phyloP scores from a whole-genome alignment of 768 basidiomycete genomes.

The Amanita subjunquillea region DNA sequence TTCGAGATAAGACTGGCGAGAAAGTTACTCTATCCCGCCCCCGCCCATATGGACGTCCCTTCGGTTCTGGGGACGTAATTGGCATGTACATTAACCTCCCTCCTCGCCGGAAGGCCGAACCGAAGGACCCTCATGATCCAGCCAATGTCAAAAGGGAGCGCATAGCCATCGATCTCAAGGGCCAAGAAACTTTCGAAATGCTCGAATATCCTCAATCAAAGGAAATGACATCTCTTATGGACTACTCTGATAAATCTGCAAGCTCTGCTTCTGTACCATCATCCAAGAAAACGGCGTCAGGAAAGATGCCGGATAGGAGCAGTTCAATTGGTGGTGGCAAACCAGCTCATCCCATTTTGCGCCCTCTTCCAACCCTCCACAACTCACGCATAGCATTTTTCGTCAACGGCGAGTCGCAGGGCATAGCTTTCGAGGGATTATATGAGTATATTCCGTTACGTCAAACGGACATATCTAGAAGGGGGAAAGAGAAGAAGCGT shows the following conservation, averaged over 20 bases:
- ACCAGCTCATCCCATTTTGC: slow-evolving; percentile 32
- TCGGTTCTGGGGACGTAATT: slow-evolving; percentile 76
- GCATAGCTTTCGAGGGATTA: slow-evolving; percentile 76
- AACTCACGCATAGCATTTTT: slow-evolving; percentile 82
- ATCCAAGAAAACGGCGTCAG: slow-evolving; percentile 57
- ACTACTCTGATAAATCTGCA: slow-evolving; percentile 53
- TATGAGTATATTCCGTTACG: slow-evolving; percentile 86
- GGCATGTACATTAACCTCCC: slow-evolving; percentile 94
- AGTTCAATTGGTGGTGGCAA: slow-evolving; percentile 28
- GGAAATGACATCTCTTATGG: slow-evolving; percentile 88
- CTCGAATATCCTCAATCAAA: slow-evolving; percentile 82
- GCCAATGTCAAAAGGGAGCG: slow-evolving; percentile 81
- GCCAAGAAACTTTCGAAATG: slow-evolving; percentile 94
- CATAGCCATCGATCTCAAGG: slow-evolving; percentile 90
- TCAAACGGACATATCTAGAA: slow-evolving; percentile 46
- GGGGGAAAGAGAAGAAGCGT: slow-evolving; percentile 55
- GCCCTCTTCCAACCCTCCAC: slow-evolving; percentile 59
- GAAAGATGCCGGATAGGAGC: slow-evolving; percentile 56
- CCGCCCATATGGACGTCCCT: slow-evolving; percentile 64
- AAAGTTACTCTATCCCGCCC: slow-evolving; percentile 81
- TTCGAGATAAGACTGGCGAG: slow-evolving; percentile 88
- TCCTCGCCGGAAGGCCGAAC: slow-evolving; percentile 42
- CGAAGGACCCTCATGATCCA: slow-evolving; percentile 66
- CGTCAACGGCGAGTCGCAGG: slow-evolving; percentile 81
- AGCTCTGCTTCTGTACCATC: slow-evolving; percentile 48